Base-by-base conservation (phyloP, 2,329 filamentous ascomycete species). In the Penicillium sp. region DNA sequence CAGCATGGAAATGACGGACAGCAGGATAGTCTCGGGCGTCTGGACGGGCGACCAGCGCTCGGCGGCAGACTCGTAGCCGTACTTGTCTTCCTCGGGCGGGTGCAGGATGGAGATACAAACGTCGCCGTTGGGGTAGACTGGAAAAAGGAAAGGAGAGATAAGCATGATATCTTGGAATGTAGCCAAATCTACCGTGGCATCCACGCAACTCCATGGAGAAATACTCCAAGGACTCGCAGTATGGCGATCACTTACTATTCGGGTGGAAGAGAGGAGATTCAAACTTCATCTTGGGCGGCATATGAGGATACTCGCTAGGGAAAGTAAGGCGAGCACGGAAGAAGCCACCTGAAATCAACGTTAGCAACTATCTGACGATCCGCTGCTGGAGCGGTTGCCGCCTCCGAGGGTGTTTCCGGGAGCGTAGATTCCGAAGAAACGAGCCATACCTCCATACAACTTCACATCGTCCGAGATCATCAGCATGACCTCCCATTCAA, bases 101-200 rank as follows among this genome's bases (percentile, higher is more conserved):
- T 99, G 94, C 38, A 99, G 81, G 75, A 99, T 99, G 39, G 89
- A 95, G 71, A 99, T 97, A 80, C 94, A 99, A 51, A 99, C 89
- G 60, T 87, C 84, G 65, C 94, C 94, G 67, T 83, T 85, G 7
- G 83, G 77, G 76, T 96, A 97, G 69, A 99, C 83, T 84, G 40
- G 22, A 7, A 38, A 20, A 27, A 24, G 10, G 16, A 14, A 27
- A 22, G 7, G 1, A 41, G 4, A 33, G n/a, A 6, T 35, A 22
- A 4, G 25, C 31, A 14, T 51, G 14, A 28, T 40, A 16, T 41
- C n/a, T 8, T 41, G 7, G 28, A 45, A 14, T 6, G 10, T 13
- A 20, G 14, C 35, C 33, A 36, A 20, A 36, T 11, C 16, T 18
- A 30, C 33, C 20, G 16, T 9, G 16, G 11, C n/a, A 20, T 20